Base-by-base conservation (phyloP, 1,139 yeast genomes). In the Pichia sp. region DNA sequence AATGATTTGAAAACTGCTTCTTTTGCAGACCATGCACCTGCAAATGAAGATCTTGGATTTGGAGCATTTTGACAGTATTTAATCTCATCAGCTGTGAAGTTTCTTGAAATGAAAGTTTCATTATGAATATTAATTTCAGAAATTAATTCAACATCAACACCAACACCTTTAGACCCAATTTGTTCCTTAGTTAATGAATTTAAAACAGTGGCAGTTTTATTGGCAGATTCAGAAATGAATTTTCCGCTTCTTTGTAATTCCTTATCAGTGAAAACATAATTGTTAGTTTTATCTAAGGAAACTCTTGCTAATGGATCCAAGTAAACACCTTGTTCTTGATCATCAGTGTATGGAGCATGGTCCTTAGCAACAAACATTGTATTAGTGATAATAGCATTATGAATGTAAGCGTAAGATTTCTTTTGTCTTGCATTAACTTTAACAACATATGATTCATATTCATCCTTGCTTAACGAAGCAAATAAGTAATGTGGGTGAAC, bases 21-120 rank as follows among this genome's bases (percentile, higher is more conserved):
- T 71, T 92, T 92, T 44, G 98, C 98, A 37, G 96, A 87, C 99
- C 99, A 92, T 41, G 95, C 85, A 45, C 99, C 99, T 32, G 98
- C 90, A 68, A 76, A 92, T 7, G 97, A 87, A 23, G 97, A 89
- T 63, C 80, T 87, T 46, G 95, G 86, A 55, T 74, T 74, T 35
- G 96, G 71, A 36, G 96, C 79, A 42, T 71, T 61, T 48, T 68
- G 63, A 66, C 97, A 90, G 74, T 92, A 92, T 40, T 69, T 72
- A 56, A 82, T 81, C 71, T 92, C 99, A 24, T 68, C 73, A 9
- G 66, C 70, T 41, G 97, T 89, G 73, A 90, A 92, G 74, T 92
- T 92, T 66, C 97, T 82, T 66, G 83, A 89, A 49, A 94, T 65
- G 66, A 92, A 92, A 28, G 96, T 90, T 43, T 82, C 90, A 64